Percentiles rank a stretch among this genome's conserved stretches.
phyloP scores from a whole-genome alignment of 306 rosid species.

The Lathyrus oleraceus region DNA sequence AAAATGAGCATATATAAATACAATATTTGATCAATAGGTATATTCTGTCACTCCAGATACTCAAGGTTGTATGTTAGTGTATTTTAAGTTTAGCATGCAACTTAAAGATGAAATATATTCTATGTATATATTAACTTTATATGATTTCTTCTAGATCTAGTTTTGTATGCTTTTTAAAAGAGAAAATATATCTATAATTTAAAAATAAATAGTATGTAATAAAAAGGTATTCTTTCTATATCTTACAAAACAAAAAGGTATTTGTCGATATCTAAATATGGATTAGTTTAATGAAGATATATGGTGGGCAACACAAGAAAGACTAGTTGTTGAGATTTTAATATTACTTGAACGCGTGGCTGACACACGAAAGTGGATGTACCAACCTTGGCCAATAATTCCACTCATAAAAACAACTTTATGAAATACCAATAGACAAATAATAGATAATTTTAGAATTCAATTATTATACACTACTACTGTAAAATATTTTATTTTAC shows the following conservation, averaged over 20 bases:
- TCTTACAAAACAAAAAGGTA: neutral
- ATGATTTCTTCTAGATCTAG: neutral
- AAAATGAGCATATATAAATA: neutral
- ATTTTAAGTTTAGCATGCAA: neutral
- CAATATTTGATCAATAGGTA: neutral
- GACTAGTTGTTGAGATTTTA: neutral
- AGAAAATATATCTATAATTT: neutral
- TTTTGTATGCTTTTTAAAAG: neutral
- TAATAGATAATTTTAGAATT: neutral
- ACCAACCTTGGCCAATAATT: neutral
- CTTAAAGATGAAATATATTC: neutral
- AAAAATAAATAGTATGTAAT: neutral
- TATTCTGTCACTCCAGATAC: neutral
- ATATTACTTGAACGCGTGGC: neutral
- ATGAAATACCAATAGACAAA: neutral
- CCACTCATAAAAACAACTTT: neutral
- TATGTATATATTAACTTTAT: neutral
- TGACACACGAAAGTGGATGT: slow-evolving; percentile 32
- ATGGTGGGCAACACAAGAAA: slow-evolving; percentile 30
- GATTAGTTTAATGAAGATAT: neutral
- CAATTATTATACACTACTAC: no score
- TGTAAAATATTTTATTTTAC: no score
- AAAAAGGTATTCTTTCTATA: neutral
- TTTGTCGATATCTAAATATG: neutral
- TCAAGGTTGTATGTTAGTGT: neutral